Evolutionary conservation across 441 rosid genomes (phyloP), one percentile per base, ranked within the genome.

Genomic region (Populus trichocarpa): DNA sequence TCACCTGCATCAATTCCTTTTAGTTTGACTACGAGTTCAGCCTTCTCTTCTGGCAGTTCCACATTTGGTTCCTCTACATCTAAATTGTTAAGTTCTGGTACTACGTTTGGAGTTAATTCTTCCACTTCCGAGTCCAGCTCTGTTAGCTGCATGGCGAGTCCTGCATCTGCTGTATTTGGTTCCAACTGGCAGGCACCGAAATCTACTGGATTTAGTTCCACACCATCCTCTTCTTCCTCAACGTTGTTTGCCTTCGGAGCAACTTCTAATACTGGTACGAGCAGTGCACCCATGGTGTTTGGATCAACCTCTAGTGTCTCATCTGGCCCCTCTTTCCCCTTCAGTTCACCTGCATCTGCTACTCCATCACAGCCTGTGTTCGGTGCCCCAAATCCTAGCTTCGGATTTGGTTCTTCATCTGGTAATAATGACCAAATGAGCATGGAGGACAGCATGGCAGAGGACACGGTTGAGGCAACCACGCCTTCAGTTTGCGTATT

Each of bases 371-470:
- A 79, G 82, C 83, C 93, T 26, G 82, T 69, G 30, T 94, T 91
- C 70, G 85, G 94, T 36, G 85, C 71, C 82, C 70, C 87, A 63
- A 81, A 13, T 70, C 50, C 97, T n/a, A 79, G 81, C 78, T 86
- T 88, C 67, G 7, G 83, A n/a, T 93, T 91, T 84, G 88, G 85
- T 76, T 75, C 86, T 71, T 72, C 92, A 69, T 65, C 89, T 12
- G 79, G 82, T 68, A 93, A 84, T 84, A 91, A 80, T 78, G 96
- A 88, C 85, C 97, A 92, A 74, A 85, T 92, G 90, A 87, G 75
- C 84, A 86, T 94, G 96, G 99, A 92, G 85, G 99, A 96, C 82
- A 92, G 95, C 84, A 96, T 96, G 99, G 94, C 98, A 14, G 98
- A 92, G 87, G 98, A 96, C 86, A 87, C 90, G 2, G 84, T 90